Conservation (phyloP, 345 rosid species). For the Citrus maxima region DNA sequence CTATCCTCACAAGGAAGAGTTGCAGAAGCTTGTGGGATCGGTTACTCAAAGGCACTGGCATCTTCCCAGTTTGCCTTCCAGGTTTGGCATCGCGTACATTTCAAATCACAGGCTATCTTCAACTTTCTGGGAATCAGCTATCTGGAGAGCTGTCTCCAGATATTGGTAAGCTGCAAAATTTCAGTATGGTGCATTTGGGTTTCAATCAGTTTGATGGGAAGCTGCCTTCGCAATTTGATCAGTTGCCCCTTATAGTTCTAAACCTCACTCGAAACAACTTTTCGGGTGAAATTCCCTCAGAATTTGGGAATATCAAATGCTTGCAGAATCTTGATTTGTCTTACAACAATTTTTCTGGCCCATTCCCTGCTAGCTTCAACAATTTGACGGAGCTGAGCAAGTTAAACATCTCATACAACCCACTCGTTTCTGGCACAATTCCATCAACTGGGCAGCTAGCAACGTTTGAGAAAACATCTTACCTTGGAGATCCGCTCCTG, state of each 20-base stretch:
- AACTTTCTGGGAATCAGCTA: slow-evolving; percentile 67
- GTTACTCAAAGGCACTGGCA: slow-evolving; percentile 63
- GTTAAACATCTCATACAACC: slow-evolving; percentile 89
- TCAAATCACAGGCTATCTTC: slow-evolving; percentile 72
- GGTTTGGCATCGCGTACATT: slow-evolving; percentile 34
- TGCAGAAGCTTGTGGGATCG: slow-evolving; percentile 77
- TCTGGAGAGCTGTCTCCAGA: slow-evolving; percentile 62
- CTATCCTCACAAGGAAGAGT: slow-evolving; percentile 61
- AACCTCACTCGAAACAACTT: slow-evolving; percentile 60
- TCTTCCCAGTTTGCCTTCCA: slow-evolving; percentile 53
- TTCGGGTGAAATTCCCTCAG: slow-evolving; percentile 66
- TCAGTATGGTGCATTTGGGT: slow-evolving; percentile 74
- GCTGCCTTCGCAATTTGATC: slow-evolving; percentile 57
- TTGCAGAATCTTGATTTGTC: slow-evolving; percentile 81
- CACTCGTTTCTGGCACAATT: slow-evolving; percentile 55
- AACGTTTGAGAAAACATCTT: slow-evolving; percentile 70
- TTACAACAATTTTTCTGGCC: slow-evolving; percentile 75
- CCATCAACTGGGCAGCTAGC: slow-evolving; percentile 75
- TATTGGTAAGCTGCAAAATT: slow-evolving; percentile 57
- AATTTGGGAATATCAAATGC: slow-evolving; percentile 60
- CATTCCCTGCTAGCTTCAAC: slow-evolving; percentile 61
- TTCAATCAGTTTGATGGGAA: slow-evolving; percentile 49
- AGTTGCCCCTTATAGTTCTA: slow-evolving; percentile 68
- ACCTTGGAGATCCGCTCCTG: slow-evolving; percentile 71
- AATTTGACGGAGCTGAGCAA: slow-evolving; percentile 57